These are phyloP conservation scores for Aspergillus awamori DNA, from an alignment of 2,329 filamentous ascomycete genomes.

Conservation along the genomic window DNA sequence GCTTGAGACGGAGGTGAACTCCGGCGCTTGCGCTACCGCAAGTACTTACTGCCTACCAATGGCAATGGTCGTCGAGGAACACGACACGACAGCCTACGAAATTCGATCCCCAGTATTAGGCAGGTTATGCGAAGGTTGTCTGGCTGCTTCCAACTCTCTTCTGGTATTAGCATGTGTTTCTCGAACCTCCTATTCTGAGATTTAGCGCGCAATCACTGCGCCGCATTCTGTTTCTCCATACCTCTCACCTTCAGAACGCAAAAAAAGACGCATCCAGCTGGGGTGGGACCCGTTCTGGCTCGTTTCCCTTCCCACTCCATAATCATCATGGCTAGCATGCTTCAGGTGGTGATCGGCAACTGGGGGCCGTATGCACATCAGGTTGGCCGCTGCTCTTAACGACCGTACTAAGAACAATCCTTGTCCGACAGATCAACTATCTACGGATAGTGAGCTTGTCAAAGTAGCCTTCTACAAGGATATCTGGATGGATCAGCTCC, in stretches of 20 bases:
- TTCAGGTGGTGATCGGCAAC: slow-evolving; percentile 26
- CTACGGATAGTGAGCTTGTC: background rate
- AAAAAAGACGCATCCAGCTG: slow-evolving; percentile 1
- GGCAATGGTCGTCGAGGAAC: background rate
- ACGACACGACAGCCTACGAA: background rate
- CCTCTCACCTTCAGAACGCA: background rate
- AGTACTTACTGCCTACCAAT: background rate
- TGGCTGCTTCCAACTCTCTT: background rate
- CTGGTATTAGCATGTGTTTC: background rate
- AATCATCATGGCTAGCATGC: slow-evolving; percentile 14
- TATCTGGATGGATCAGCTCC: background rate
- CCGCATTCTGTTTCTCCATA: background rate
- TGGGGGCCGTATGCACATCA: slow-evolving; percentile 25
- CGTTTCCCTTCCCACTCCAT: background rate
- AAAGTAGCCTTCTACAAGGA: background rate
- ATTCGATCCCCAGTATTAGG: background rate
- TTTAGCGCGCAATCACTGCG: background rate
- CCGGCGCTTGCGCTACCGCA: slow-evolving; percentile 4
- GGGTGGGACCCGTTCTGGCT: background rate
- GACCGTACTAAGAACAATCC: slow-evolving; percentile 12
- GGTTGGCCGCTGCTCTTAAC: slow-evolving; percentile 9
- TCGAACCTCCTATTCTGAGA: background rate
- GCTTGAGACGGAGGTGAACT: background rate
- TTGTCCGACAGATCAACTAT: slow-evolving; percentile 6
- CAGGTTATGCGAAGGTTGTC: slow-evolving; percentile 2